Evolutionary conservation across 495 filamentous ascomycete species (phyloP), one percentile per base, ranked within the genome.

Genomic region (Neurospora sp.): DNA sequence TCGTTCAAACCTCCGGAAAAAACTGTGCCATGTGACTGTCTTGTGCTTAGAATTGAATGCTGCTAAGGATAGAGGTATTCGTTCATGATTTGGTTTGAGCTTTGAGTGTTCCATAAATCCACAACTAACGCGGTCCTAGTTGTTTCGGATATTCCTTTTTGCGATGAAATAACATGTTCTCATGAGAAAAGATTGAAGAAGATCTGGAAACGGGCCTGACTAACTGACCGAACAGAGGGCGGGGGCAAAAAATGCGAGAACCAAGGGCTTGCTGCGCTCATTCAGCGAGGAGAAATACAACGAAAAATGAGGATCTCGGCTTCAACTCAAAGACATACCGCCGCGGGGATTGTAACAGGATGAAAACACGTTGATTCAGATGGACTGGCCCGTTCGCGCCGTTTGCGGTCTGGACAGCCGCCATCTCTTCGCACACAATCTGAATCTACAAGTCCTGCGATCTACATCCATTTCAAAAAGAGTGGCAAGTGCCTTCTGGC

Each of bases 291-390:
- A 3, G 7, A 8, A 44, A 44, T n/a, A 8, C 3, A 44, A 2
- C 7, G 8, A 44, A 3, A 44, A 0, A 8, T 4, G 3, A 4
- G 17, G 1, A 9, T 20, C 0, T 20, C 0, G 8, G 0, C 1
- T 42, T 9, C 17, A 9, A 4, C 42, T 9, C 45, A 12, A 53
- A 12, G 45, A 48, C n/a, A n/a, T n/a, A n/a, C 3, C 1, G n/a
- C 7, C 0, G 40, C 40, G 40, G 14, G 8, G 3, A 10, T 20
- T 4, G 8, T 48, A 8, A 10, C 3, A 9, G 3, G 3, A 48
- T 2, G 8, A 48, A 3, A 20, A 8, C n/a, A 48, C 8, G 17
- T 1, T 48, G 44, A 20, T 48, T 48, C 20, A 2, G 45, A 48
- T 22, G 44, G 8, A 48, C 8, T 48, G 1, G 41, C 41, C 41